These are phyloP conservation scores for Kalmusia sp. DNA, from an alignment of 2,329 filamentous ascomycete genomes.

Conservation along the genomic window DNA sequence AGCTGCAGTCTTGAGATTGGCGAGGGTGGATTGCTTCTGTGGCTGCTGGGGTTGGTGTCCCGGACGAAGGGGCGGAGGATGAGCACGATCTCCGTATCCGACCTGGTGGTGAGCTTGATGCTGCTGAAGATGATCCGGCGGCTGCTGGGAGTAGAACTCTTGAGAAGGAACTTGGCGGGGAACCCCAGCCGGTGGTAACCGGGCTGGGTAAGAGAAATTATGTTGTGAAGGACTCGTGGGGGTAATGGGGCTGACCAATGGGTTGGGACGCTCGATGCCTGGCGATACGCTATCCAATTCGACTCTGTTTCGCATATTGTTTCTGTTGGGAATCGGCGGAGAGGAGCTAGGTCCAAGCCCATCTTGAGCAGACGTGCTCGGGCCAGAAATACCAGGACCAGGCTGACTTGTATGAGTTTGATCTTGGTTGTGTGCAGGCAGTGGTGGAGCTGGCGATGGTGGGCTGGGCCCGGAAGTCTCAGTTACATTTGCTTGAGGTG, in stretches of 20 bases:
- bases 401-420: not conserved
- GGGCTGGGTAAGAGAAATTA: slow-evolving; percentile 46
- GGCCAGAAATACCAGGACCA: slow-evolving; percentile 8
- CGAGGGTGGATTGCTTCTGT: slow-evolving; percentile 34
- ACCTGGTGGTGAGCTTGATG: slow-evolving; percentile 24
- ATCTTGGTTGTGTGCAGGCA: slow-evolving; percentile 4
- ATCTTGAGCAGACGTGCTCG: slow-evolving; percentile 21
- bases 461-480: slow-evolving; percentile 43
- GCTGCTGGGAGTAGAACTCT: not conserved
- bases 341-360: slow-evolving; percentile 23
- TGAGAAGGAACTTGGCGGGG: slow-evolving; percentile 35
- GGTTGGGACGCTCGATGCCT: slow-evolving; percentile 41
- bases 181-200: slow-evolving; percentile 39
- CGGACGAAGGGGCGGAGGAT: slow-evolving; percentile 28
- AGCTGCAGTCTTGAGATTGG: slow-evolving; percentile 42
- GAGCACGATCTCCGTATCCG: slow-evolving; percentile 20
- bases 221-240: slow-evolving; percentile 36
- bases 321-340: slow-evolving; percentile 43
- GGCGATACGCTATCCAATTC: slow-evolving; percentile 44
- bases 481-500: slow-evolving; percentile 32
- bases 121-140: slow-evolving; percentile 21
- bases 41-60: slow-evolving; percentile 29
- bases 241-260: slow-evolving; percentile 35
- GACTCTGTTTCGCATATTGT: slow-evolving; percentile 44
- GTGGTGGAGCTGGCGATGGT: slow-evolving; percentile 35